phyloP scores from a whole-genome alignment of 2,329 filamentous ascomycete species.

The Botryotinia globosa region DNA sequence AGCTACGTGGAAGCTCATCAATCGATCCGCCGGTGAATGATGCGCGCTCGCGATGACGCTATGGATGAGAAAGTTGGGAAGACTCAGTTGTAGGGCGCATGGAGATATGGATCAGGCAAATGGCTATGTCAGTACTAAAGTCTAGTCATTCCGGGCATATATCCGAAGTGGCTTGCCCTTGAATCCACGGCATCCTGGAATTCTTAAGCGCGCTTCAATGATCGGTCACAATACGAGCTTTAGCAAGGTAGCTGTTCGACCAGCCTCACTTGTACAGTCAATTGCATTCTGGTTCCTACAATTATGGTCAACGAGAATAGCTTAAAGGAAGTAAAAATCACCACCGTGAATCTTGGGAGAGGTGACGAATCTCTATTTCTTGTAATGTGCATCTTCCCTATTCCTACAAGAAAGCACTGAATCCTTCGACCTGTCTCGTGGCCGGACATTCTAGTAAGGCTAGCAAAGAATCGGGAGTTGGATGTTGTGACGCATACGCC shows the following conservation, averaged over 20 bases:
- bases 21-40: neutral
- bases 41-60: neutral
- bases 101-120: neutral
- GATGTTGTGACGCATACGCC: neutral
- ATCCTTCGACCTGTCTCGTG: neutral
- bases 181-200: neutral
- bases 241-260: neutral
- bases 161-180: neutral
- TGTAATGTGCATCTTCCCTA: neutral
- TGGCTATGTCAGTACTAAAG: neutral
- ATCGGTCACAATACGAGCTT: slow-evolving; percentile 6
- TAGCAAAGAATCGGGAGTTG: neutral
- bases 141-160: neutral
- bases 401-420: too few relatives aligned
- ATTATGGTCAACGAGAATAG: neutral
- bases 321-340: neutral
- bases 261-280: neutral
- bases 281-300: neutral
- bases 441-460: neutral
- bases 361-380: neutral
- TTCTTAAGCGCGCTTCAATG: neutral
- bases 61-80: neutral
- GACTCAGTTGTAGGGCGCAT: neutral
- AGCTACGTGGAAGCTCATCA: neutral
- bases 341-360: neutral